Evolutionary conservation across 352 stramenopile genomes (phyloP), one percentile per base, ranked within the genome.

Genomic region (Globisporangium uncinulatum): DNA sequence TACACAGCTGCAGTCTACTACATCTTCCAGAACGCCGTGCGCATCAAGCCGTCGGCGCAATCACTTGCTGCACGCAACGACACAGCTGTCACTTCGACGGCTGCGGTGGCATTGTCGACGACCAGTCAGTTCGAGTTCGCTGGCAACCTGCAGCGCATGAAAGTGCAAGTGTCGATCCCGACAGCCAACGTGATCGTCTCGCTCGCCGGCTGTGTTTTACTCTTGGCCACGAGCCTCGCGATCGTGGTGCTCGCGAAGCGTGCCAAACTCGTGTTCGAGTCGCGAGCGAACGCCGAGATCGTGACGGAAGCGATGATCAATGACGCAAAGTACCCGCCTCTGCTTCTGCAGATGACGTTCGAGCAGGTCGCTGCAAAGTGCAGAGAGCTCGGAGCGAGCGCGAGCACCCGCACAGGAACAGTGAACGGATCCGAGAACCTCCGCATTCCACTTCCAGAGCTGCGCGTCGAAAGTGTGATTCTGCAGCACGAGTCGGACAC

Each of bases 241-340:
- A 13, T 61, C 21, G 39, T 43, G 6, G 6, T 5, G 5, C n/a
- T 29, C 8, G 24, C 46, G 9, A 48, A 43, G 6, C n/a, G 48
- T 20, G 54, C 32, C 24, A 36, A 55, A 21, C 34, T 21, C 19
- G 2, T 39, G 45, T 21, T 61, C 29, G n/a, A 54, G 42, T 20
- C 49, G 37, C 32, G 24, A 3, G 46, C 46, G 24, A 61, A 39
- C 20, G 55, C 55, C 0, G 45, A 54, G 32, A 7, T 54, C 8
- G 24, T 61, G 15, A 31, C 36, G 3, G 55, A 61, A 24, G 45
- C 37, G 8, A 61, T 61, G 55, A 53, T 61, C 20, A 15, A 61
- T 46, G 42, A 19, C 55, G 19, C 9, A 14, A 61, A 61, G 24
- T 61, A 61, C 55, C 55, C 55, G 10, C 45, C 45, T 19, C 47